phyloP scores from a whole-genome alignment of 2,329 filamentous ascomycete genomes.

The Ophiognomonia clavigignenti-juglandacearum region DNA sequence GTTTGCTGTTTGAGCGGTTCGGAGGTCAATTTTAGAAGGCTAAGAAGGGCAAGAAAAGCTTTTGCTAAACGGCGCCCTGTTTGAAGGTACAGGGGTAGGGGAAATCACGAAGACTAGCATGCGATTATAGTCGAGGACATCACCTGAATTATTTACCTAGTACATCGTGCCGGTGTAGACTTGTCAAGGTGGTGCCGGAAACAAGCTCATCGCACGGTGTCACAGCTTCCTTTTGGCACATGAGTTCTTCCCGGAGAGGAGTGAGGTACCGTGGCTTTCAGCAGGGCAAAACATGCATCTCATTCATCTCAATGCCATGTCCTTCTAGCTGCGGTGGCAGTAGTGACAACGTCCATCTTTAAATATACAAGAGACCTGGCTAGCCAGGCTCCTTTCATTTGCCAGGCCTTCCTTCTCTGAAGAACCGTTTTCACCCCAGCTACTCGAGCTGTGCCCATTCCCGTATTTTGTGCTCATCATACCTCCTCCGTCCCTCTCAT shows the following conservation, averaged over 20 bases:
- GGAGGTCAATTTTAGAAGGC: neutral
- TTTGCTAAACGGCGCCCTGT: neutral
- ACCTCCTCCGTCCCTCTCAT: neutral
- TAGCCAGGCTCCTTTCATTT: neutral
- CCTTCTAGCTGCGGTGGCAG: no score
- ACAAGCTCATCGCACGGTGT: neutral
- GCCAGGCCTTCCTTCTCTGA: neutral
- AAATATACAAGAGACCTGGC: no score
- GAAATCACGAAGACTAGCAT: neutral
- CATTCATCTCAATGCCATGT: no score
- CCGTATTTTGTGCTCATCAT: neutral
- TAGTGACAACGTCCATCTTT: no score
- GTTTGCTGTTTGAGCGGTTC: neutral
- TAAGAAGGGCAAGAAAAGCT: neutral
- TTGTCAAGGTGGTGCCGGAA: no score
- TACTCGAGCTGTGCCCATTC: neutral
- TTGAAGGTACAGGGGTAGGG: neutral
- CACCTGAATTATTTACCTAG: neutral
- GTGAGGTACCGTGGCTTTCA: no score
- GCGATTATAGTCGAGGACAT: neutral
- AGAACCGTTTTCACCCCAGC: neutral
- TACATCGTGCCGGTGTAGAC: no score
- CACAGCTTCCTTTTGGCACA: neutral
- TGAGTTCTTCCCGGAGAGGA: no score
- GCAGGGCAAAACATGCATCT: no score